These are phyloP conservation scores for Zymoseptoria brevis DNA, from an alignment of 2,329 filamentous ascomycete genomes.

Conservation along the genomic window DNA sequence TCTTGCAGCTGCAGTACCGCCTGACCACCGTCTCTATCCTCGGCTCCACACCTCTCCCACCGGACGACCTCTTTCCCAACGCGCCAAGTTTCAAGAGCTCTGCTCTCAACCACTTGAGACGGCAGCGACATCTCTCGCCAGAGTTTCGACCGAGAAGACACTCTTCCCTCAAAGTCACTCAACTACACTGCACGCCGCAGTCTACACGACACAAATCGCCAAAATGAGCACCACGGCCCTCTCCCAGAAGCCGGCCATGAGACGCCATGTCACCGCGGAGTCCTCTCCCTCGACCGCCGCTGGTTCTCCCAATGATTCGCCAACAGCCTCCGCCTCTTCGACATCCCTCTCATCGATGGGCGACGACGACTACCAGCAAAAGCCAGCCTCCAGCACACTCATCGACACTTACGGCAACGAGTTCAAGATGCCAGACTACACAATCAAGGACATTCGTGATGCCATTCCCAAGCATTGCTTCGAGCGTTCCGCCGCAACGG, in stretches of 20 bases:
- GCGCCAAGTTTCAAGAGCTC: slow-evolving; percentile 1
- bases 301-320: slow-evolving; percentile 52
- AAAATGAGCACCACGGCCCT: slow-evolving; percentile 46
- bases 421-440: slow-evolving; percentile 89
- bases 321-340: slow-evolving; percentile 62
- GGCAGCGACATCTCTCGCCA: not conserved
- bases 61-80: not conserved
- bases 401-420: slow-evolving; percentile 90
- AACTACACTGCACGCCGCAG: not conserved
- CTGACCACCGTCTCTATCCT: not conserved
- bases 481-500: slow-evolving; percentile 68
- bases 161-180: not conserved
- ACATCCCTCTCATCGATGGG: slow-evolving; percentile 88
- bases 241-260: slow-evolving; percentile 38
- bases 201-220: slow-evolving; percentile 2
- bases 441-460: slow-evolving; percentile 93
- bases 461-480: slow-evolving; percentile 98
- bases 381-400: slow-evolving; percentile 49
- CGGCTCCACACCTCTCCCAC: not conserved
- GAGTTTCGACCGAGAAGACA: not conserved
- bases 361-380: slow-evolving; percentile 49
- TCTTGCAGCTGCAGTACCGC: not conserved
- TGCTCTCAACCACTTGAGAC: not conserved
- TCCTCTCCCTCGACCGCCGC: slow-evolving; percentile 45
- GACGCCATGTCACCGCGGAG: slow-evolving; percentile 43